Evolutionary conservation across 2,329 filamentous ascomycete genomes (phyloP), one percentile per base, ranked within the genome.

Genomic region (Cladorrhinum sp.): DNA sequence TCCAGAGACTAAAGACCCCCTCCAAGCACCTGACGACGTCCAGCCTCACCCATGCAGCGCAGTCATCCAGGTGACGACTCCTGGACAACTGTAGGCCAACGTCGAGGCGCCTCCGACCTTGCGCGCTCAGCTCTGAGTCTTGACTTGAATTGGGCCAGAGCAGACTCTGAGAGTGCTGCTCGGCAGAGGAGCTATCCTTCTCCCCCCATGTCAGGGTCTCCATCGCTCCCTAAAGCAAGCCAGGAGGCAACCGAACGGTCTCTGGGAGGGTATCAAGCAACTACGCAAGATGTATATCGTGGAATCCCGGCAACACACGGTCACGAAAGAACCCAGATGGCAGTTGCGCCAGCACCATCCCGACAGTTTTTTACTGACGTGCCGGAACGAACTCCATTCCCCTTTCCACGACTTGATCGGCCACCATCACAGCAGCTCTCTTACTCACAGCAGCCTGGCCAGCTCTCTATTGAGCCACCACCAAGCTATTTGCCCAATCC

Each of bases 201-300:
- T 81, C 86, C 86, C 78, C 86, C 86, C 81, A 89, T 89, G 86
- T 88, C 86, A 80, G 85, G 84, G 73, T 87, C 86, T 79, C 84
- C 86, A 71, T 81, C 81, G 69, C 77, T 82, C 75, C 78, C 80
- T 73, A 86, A 83, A 78, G 73, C 76, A 78, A 80, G 80, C 73
- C 81, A 78, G 75, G 82, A 86, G 75, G 79, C 79, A 70, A 79
- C 78, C 75, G 80, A 83, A 74, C 79, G 81, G 74, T 77, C 79
- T 71, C 80, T 82, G 70, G 77, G 75, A 71, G 73, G 73, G 68
- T 83, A 78, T 68, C 74, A 76, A 64, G 68, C 75, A 61, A 70
- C 76, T n/a, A 75, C 74, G 67, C 79, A 83, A 69, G 79, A 86
- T 79, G 79, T 75, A 66, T 83, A 82, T 70, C 79, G 78, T 59